A percentile compares a stretch with the other conserved stretches of the same genome.
These are phyloP conservation scores for Allodekkera sacchari DNA, from an alignment of 805 yeast genomes.

Conservation along the genomic window DNA sequence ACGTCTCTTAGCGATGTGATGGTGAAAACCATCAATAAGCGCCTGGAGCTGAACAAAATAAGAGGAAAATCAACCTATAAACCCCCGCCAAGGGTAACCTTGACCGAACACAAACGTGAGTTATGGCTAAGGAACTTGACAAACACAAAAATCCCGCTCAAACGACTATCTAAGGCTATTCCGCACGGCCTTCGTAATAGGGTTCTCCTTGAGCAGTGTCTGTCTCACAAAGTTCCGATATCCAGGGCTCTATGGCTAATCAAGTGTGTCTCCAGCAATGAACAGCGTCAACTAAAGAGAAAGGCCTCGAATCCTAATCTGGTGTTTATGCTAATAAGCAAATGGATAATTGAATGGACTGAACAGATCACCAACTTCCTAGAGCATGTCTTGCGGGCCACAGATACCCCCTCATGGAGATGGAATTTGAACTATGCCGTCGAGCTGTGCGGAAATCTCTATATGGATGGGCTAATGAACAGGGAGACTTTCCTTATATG, in stretches of 20 bases:
- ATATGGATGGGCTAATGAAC: constrained; percentile 61
- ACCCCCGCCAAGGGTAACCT: constrained; percentile 83
- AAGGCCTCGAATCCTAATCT: constrained; percentile 21
- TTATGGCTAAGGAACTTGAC: constrained; percentile 81
- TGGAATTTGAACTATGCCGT: constrained; percentile 50
- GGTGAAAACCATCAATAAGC: constrained; percentile 37
- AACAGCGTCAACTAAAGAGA: constrained; percentile 49
- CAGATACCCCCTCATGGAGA: constrained; percentile 29
- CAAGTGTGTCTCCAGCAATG: constrained; percentile 78
- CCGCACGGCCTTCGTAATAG: constrained; percentile 87
- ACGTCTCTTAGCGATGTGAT: constrained; percentile 41
- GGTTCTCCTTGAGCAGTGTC: constrained; percentile 64
- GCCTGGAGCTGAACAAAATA: constrained; percentile 38
- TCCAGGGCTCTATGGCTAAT: constrained; percentile 88
- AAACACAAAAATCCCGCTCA: constrained; percentile 54
- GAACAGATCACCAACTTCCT: constrained; percentile 63
- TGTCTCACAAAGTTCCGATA: constrained; percentile 59
- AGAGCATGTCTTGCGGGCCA: constrained; percentile 31
- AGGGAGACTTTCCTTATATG: constrained; percentile 53
- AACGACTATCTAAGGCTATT: constrained; percentile 62
- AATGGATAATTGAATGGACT: constrained; percentile 87
- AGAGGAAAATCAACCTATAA: constrained; percentile 48
- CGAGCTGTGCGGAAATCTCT: constrained; percentile 54
- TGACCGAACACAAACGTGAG: constrained; percentile 80
- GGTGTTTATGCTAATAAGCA: constrained; percentile 34